These are phyloP conservation scores for Dryadomyces sulphureus DNA, from an alignment of 2,329 filamentous ascomycete genomes.

Conservation along the genomic window DNA sequence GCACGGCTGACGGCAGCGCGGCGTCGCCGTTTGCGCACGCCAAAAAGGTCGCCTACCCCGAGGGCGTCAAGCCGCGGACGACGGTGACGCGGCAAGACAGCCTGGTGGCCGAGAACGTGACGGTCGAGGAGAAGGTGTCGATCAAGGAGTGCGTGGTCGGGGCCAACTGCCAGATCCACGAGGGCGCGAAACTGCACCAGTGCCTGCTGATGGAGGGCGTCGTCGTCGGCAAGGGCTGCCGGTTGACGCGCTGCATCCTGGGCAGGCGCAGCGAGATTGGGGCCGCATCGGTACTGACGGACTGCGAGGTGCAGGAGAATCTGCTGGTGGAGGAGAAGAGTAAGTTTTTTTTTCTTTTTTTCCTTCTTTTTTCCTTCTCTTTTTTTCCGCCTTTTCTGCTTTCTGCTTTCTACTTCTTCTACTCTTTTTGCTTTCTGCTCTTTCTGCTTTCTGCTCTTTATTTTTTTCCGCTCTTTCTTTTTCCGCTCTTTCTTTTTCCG, in stretches of 20 bases:
- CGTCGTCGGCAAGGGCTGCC: conserved; percentile 68
- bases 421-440: conserved; percentile 10
- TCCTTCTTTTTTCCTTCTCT: conserved; percentile 10
- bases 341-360: conserved; percentile 24
- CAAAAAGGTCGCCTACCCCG: conserved; percentile 69
- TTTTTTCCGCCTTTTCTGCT: neutral
- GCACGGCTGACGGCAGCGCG: conserved; percentile 39
- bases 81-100: conserved; percentile 73
- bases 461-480: neutral
- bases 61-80: conserved; percentile 64
- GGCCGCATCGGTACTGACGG: conserved; percentile 64
- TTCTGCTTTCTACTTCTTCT: conserved; percentile 10
- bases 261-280: conserved; percentile 71
- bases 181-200: conserved; percentile 72
- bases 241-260: conserved; percentile 75
- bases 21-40: conserved; percentile 63
- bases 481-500: neutral
- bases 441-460: neutral
- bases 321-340: conserved; percentile 67
- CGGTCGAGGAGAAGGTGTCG: conserved; percentile 75
- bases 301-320: conserved; percentile 89
- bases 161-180: conserved; percentile 70
- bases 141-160: conserved; percentile 88
- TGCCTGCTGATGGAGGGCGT: conserved; percentile 90
- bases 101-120: conserved; percentile 77